Percentiles rank a stretch among this genome's conserved stretches.
These are phyloP conservation scores for Orbilia ellipsospora DNA, from an alignment of 2,329 filamentous ascomycete genomes.

Conservation along the genomic window DNA sequence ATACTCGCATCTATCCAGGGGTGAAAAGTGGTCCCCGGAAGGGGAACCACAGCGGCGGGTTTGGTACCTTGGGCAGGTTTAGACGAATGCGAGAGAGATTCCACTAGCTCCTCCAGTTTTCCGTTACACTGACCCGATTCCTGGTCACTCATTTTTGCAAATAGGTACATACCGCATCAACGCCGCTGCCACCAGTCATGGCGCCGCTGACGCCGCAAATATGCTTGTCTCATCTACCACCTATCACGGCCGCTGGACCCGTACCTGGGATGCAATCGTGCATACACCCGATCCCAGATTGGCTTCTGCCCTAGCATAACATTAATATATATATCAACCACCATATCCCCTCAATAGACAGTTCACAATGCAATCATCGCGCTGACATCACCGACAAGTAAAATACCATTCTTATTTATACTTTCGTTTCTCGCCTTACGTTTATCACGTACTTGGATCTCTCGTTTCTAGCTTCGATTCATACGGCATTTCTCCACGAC, in stretches of 20 bases:
- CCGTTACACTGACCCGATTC: constrained; percentile 39
- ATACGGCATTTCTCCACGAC: neutral
- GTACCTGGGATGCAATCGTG: constrained; percentile 21
- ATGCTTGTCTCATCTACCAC: constrained; percentile 33
- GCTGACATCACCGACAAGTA: constrained; percentile 14
- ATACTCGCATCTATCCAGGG: too few relatives aligned
- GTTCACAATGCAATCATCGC: constrained; percentile 12
- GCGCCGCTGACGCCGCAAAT: constrained; percentile 54
- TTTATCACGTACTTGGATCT: neutral
- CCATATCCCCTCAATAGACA: constrained; percentile 22
- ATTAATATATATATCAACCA: constrained; percentile 32
- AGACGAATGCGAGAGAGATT: constrained; percentile 8
- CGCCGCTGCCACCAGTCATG: constrained; percentile 37
- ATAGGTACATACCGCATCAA: constrained; percentile 34
- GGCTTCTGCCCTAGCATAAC: neutral
- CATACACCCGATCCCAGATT: constrained; percentile 16
- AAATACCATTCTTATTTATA: constrained; percentile 20
- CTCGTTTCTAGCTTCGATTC: constrained; percentile 10
- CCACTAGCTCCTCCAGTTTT: constrained; percentile 4
- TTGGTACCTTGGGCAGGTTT: constrained; percentile 46
- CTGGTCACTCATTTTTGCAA: neutral
- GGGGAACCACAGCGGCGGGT: constrained; percentile 29
- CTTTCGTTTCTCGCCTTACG: constrained; percentile 10
- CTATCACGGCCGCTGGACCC: constrained; percentile 18
- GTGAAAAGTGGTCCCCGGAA: too few relatives aligned